Conservation (phyloP, 768 basidiomycete species). For the Boletales sp. region DNA sequence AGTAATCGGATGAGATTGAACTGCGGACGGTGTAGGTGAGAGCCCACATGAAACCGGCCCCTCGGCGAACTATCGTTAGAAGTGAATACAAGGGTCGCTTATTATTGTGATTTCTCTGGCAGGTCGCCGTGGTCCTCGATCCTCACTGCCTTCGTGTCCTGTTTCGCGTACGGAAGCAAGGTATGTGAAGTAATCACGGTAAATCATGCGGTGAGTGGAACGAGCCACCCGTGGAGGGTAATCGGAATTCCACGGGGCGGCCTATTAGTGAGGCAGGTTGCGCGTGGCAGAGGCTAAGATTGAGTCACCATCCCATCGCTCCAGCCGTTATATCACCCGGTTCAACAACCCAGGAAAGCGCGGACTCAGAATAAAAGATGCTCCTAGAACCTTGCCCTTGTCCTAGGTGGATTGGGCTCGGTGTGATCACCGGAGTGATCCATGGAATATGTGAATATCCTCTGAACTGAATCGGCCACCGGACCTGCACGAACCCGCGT, state of each 20-base stretch:
- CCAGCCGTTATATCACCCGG: not conserved
- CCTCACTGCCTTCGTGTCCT: constrained; percentile 17
- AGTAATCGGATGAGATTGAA: too few species aligned
- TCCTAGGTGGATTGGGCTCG: not conserved
- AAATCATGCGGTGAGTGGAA: constrained; percentile 11
- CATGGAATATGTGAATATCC: not conserved
- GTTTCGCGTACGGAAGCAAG: constrained; percentile 20
- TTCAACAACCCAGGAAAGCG: not conserved
- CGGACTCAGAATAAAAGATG: not conserved
- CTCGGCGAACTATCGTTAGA: too few species aligned
- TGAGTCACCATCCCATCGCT: not conserved
- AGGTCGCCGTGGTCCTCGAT: constrained; percentile 11
- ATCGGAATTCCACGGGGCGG: constrained; percentile 24
- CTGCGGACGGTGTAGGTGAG: too few species aligned
- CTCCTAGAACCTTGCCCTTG: not conserved
- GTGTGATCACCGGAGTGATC: not conserved
- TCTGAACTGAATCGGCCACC: not conserved
- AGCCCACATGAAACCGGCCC: too few species aligned
- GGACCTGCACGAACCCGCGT: constrained; percentile 2
- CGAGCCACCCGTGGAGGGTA: constrained; percentile 7
- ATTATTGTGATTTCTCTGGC: constrained; percentile 5
- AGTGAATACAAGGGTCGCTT: constrained; percentile 3
- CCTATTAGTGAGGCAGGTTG: constrained; percentile 1
- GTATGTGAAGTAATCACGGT: constrained; percentile 13
- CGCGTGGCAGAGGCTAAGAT: constrained; percentile 1